A percentile compares a stretch with the other conserved stretches of the same genome.
These are phyloP conservation scores for Penicillium sp. DNA, from an alignment of 2,329 filamentous ascomycete species.

Conservation along the genomic window DNA sequence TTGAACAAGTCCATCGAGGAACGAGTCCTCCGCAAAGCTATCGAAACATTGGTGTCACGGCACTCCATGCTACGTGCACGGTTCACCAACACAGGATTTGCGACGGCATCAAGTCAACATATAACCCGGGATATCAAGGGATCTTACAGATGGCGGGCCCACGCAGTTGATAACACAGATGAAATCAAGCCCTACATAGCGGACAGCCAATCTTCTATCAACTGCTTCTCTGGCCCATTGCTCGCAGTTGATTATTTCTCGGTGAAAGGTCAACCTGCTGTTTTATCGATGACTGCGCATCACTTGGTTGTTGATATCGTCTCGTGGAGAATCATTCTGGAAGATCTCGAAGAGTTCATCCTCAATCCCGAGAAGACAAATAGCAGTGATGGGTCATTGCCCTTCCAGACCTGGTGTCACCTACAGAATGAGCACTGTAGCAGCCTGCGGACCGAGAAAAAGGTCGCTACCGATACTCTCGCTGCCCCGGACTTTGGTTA, in stretches of 20 bases:
- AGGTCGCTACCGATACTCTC: constrained; percentile 19
- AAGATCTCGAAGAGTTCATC: constrained; percentile 41
- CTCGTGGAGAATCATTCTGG: constrained; percentile 42
- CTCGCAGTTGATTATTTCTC: constrained; percentile 46
- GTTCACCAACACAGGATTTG: constrained; percentile 24
- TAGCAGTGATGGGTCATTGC: constrained; percentile 28
- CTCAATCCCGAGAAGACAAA: constrained; percentile 27
- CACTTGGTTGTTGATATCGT: constrained; percentile 43
- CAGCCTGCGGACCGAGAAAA: constrained; percentile 12
- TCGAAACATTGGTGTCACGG: constrained; percentile 33
- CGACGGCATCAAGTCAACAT: constrained; percentile 25
- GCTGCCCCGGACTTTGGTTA: constrained; percentile 35
- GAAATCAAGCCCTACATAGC: constrained; percentile 28
- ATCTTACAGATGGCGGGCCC: constrained; percentile 30
- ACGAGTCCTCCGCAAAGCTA: constrained; percentile 24
- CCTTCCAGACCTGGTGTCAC: constrained; percentile 40
- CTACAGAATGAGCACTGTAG: constrained; percentile 32
- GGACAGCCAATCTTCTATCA: constrained; percentile 35
- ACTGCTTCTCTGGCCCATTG: constrained; percentile 40
- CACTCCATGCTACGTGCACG: constrained; percentile 43
- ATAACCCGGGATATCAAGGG: constrained; percentile 31
- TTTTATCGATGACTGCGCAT: constrained; percentile 39
- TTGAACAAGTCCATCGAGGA: constrained; percentile 29
- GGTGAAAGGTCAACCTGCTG: constrained; percentile 29
- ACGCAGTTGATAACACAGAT: constrained; percentile 20